Evolutionary conservation across 2,329 filamentous ascomycete species (phyloP).

Genomic region (Akanthomyces lecanii): DNA sequence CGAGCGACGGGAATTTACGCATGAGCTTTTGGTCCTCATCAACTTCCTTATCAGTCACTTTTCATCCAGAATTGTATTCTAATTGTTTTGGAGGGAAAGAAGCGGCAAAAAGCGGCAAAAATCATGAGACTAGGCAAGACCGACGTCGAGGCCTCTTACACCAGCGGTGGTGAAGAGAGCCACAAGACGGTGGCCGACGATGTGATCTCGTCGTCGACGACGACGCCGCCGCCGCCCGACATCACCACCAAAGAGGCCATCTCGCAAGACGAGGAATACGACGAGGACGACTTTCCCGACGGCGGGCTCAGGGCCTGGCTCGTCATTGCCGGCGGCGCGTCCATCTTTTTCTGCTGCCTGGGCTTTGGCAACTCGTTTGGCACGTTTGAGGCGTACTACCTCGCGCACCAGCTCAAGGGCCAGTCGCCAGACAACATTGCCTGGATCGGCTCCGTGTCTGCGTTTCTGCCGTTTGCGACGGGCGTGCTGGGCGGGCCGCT

Average conservation of each 20-base stretch:
- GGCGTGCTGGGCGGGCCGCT: conserved; percentile 21
- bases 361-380: conserved; percentile 27
- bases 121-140: background rate
- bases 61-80: no score
- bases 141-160: background rate
- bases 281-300: conserved; percentile 13
- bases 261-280: background rate
- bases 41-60: no score
- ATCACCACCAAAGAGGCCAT: background rate
- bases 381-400: conserved; percentile 27
- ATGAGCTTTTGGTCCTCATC: no score
- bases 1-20: background rate
- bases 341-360: conserved; percentile 25
- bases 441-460: conserved; percentile 26
- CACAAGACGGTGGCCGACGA: background rate
- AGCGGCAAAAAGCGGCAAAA: background rate
- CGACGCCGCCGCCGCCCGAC: background rate
- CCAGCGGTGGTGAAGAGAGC: background rate
- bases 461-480: conserved; percentile 24
- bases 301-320: conserved; percentile 19
- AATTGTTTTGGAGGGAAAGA: background rate
- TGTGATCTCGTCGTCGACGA: background rate
- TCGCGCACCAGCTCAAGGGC: conserved; percentile 23
- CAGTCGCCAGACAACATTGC: conserved; percentile 25
- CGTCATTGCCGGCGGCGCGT: conserved; percentile 20